Base-by-base conservation (phyloP, 1,284 basidiomycete species). In the Marasmius fiardii region DNA sequence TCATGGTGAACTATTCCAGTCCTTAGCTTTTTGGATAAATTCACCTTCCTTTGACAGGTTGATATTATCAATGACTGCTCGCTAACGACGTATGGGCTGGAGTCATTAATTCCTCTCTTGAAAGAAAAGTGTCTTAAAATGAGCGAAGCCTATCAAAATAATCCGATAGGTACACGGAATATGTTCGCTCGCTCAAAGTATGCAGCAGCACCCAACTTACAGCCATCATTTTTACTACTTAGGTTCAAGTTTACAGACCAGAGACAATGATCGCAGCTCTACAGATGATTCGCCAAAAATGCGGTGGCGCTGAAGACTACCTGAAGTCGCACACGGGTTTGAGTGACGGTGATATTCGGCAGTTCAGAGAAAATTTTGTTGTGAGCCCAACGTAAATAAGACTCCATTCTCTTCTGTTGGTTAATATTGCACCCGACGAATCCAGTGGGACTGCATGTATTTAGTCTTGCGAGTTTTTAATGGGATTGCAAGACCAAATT, bases 21-120 rank as follows among this genome's bases (percentile, higher is more conserved):
- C n/a, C 50, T 39, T 45, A 35, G 23, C 33, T 26, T 23, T 34
- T n/a, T 49, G 10, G 39, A 23, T n/a, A n/a, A n/a, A n/a, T 53
- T 1, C 34, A 43, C 14, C 24, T 24, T 11, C 18, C 14, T 48
- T n/a, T 48, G 23, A 16, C 58, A 77, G 76, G 62, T 75, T 20
- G 67, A 69, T 34, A 76, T 80, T 43, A 61, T 66, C 12, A 62
- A 68, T 28, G 75, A 79, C 57, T 78, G 79, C 55, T 58, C 67
- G 0, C 62, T 79, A 21, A 75, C 76, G 1, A 68, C 69, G 16
- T 51, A 70, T 33, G 76, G 74, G 0, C 63, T 77, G 6, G 67
- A 69, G 54, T 74, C 74, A 5, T 64, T 64, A 11, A 52, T 72
- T 8, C 68, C 68, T 4, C 53, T 68, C 16, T 59, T 79, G 14